Conservation (phyloP, 2,329 filamentous ascomycete species). For the Sphaerulina populicola region DNA sequence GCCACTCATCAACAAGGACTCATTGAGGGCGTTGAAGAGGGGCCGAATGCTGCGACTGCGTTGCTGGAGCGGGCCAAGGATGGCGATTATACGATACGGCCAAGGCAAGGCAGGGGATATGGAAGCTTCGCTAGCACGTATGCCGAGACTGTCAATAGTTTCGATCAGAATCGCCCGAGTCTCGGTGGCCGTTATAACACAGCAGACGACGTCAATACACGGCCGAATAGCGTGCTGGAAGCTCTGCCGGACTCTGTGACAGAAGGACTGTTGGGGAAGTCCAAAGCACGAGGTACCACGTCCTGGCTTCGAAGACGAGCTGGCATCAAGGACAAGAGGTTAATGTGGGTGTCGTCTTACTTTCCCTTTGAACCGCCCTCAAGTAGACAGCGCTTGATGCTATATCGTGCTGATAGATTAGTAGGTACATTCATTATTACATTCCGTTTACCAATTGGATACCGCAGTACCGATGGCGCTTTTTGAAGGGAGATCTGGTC, state of each 20-base stretch:
- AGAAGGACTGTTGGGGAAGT: conserved; percentile 38
- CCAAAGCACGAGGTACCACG: conserved; percentile 63
- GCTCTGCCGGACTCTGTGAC: conserved; percentile 38
- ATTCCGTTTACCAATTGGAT: conserved; percentile 88
- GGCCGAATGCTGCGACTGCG: conserved; percentile 34
- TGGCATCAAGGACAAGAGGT: conserved; percentile 62
- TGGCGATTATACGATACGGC: conserved; percentile 55
- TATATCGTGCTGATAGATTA: conserved; percentile 17
- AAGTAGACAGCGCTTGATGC: background rate
- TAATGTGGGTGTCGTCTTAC: conserved; percentile 60
- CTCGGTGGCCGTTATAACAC: conserved; percentile 16
- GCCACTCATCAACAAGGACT: conserved; percentile 14
- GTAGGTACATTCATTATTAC: conserved; percentile 85
- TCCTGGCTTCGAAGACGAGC: conserved; percentile 62
- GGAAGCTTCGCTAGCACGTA: conserved; percentile 35
- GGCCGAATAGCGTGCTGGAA: conserved; percentile 34
- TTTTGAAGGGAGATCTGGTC: conserved; percentile 75
- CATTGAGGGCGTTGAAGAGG: conserved; percentile 24
- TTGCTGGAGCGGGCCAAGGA: conserved; percentile 33
- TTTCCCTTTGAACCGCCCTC: background rate
- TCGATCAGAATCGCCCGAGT: conserved; percentile 29
- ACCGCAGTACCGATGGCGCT: conserved; percentile 71
- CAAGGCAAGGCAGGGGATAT: conserved; percentile 47
- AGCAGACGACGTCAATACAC: conserved; percentile 16
- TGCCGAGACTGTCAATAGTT: conserved; percentile 17